Evolutionary conservation across 106 monocot genomes (phyloP).

Genomic region (Dendrobium catenatum): DNA sequence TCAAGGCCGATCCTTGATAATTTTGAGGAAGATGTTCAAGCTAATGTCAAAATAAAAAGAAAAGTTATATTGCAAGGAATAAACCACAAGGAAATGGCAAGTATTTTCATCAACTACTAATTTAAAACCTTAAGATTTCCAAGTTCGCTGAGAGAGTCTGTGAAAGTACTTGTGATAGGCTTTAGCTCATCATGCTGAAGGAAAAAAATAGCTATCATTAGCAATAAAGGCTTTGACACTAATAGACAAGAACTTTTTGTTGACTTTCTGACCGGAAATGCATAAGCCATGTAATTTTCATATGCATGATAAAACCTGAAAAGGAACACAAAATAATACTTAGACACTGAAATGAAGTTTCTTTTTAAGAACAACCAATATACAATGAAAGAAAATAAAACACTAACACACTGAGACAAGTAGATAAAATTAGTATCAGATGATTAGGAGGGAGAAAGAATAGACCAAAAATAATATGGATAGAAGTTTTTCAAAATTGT

Average conservation of each 20-base stretch:
- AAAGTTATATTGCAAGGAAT: not conserved
- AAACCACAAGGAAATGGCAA: not conserved
- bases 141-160: conserved; percentile 86
- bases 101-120: conserved; percentile 1
- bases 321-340: conserved; percentile 8
- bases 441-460: too few relatives aligned
- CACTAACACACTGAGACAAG: too few relatives aligned
- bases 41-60: conserved; percentile 26
- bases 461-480: too few relatives aligned
- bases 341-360: not conserved
- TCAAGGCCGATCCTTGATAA: conserved; percentile 83
- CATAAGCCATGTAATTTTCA: conserved; percentile 87
- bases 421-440: too few relatives aligned
- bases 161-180: conserved; percentile 66
- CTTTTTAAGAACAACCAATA: not conserved
- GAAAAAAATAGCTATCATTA: not conserved
- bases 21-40: conserved; percentile 74
- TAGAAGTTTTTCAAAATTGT: too few relatives aligned
- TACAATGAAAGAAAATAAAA: not conserved
- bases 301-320: conserved; percentile 99
- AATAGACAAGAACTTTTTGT: not conserved
- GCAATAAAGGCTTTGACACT: not conserved
- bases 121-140: conserved; percentile 80
- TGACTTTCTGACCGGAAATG: conserved; percentile 75
- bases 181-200: conserved; percentile 94